Evolutionary conservation across 2,329 filamentous ascomycete species (phyloP).

Genomic region (Fusarium sp.): DNA sequence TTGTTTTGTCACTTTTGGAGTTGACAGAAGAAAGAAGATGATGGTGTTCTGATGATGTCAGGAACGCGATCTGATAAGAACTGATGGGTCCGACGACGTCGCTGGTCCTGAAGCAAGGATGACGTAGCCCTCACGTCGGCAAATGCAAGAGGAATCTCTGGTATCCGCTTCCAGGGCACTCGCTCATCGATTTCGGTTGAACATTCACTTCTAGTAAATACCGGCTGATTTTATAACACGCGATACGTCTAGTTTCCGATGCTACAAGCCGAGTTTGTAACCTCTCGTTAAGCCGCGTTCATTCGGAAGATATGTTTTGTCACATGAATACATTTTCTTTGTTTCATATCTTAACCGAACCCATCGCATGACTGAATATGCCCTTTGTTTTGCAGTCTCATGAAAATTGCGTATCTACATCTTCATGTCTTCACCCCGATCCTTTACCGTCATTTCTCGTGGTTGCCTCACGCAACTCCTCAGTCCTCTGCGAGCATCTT

Average conservation of each 20-base stretch:
- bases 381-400: not conserved
- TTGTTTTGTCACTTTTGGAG: not conserved
- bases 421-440: not conserved
- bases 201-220: not conserved
- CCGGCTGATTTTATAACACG: not conserved
- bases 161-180: not conserved
- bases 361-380: not conserved
- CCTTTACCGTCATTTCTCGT: not conserved
- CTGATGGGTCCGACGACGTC: slow-evolving; percentile 18
- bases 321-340: not conserved
- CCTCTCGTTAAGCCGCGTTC: no score
- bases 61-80: slow-evolving; percentile 20
- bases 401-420: not conserved
- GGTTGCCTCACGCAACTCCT: not conserved
- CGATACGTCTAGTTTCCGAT: no score
- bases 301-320: not conserved
- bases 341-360: not conserved
- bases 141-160: not conserved
- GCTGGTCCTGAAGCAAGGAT: slow-evolving; percentile 9
- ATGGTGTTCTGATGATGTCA: slow-evolving; percentile 13
- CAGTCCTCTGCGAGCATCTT: slow-evolving; percentile 29
- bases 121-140: slow-evolving; percentile 11
- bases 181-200: not conserved
- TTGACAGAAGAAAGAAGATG: not conserved
- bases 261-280: no score